A percentile compares a stretch with the other conserved stretches of the same genome.
These are phyloP conservation scores for Globisporangium nagaii DNA, from an alignment of 352 stramenopile species.

Conservation along the genomic window DNA sequence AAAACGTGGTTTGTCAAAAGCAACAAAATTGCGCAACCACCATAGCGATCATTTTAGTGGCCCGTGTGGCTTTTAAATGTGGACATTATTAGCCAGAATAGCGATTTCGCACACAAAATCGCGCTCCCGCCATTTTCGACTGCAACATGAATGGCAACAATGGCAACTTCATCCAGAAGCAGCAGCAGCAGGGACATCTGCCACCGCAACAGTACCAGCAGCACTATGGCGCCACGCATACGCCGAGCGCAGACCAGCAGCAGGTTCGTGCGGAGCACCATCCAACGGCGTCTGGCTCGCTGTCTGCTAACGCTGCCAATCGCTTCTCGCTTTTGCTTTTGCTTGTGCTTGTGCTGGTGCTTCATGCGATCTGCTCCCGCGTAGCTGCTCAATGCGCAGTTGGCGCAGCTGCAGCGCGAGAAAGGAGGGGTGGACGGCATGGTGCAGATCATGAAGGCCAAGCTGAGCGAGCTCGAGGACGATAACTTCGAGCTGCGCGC, in stretches of 20 bases:
- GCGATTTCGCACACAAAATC: too few species aligned
- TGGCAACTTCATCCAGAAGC: background rate
- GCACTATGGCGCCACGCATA: background rate
- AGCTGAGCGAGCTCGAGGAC: constrained; percentile 42
- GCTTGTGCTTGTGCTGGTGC: background rate
- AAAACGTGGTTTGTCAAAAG: background rate
- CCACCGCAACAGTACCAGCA: background rate
- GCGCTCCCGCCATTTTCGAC: too few species aligned
- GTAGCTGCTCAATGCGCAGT: constrained; percentile 20
- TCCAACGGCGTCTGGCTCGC: background rate
- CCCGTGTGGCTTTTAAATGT: too few species aligned
- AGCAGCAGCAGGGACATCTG: background rate
- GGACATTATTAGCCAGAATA: too few species aligned
- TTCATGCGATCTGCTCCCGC: too few species aligned
- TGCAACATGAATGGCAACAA: too few species aligned
- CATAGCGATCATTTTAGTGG: too few species aligned
- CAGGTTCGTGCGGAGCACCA: background rate
- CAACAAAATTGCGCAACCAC: too few species aligned
- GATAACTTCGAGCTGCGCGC: constrained; percentile 63
- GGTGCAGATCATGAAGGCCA: constrained; percentile 40
- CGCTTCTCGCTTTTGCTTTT: background rate
- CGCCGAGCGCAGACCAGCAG: background rate
- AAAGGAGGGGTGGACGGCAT: constrained; percentile 49
- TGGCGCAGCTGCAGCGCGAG: constrained; percentile 41
- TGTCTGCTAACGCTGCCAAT: background rate